These are phyloP conservation scores for Lactarius hengduanensis DNA, from an alignment of 768 basidiomycete genomes.

Conservation along the genomic window DNA sequence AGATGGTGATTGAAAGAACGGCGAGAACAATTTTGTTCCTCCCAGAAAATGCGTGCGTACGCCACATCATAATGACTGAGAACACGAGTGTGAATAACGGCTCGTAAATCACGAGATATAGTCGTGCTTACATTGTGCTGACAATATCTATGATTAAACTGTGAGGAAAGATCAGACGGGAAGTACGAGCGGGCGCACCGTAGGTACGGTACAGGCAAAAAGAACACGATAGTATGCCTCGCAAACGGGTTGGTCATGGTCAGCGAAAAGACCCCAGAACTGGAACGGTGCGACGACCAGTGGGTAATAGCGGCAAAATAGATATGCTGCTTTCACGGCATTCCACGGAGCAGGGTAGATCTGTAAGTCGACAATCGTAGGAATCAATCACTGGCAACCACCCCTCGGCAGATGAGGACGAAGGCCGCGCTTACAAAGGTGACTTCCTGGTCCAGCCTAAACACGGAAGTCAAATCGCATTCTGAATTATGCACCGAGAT, in stretches of 20 bases:
- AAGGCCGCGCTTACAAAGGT: conserved; percentile 7
- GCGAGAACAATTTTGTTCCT: conserved; percentile 4
- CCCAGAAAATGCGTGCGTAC: conserved; percentile 26
- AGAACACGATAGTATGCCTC: conserved; percentile 7
- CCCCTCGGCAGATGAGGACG: not conserved
- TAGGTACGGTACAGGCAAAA: conserved; percentile 13
- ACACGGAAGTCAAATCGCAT: no score
- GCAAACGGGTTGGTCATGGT: conserved; percentile 11
- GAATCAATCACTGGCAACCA: not conserved
- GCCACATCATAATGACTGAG: conserved; percentile 27
- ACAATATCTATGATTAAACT: conserved; percentile 7
- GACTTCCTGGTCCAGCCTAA: conserved; percentile 24
- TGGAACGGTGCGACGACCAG: conserved; percentile 20
- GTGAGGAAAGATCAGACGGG: conserved; percentile 1
- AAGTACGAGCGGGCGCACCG: conserved; percentile 10
- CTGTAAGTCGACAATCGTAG: not conserved
- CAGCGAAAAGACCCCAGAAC: conserved; percentile 13
- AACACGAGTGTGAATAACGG: not conserved
- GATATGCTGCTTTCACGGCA: conserved; percentile 16
- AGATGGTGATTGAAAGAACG: conserved; percentile 6
- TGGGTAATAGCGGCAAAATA: conserved; percentile 27
- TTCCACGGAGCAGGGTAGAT: conserved; percentile 24
- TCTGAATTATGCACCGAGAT: not conserved
- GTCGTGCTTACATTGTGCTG: conserved; percentile 19
- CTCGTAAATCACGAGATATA: not conserved